A percentile compares a stretch with the other conserved stretches of the same genome.
Conservation (phyloP, 2,329 filamentous ascomycete genomes). For the Alternaria conjuncta region DNA sequence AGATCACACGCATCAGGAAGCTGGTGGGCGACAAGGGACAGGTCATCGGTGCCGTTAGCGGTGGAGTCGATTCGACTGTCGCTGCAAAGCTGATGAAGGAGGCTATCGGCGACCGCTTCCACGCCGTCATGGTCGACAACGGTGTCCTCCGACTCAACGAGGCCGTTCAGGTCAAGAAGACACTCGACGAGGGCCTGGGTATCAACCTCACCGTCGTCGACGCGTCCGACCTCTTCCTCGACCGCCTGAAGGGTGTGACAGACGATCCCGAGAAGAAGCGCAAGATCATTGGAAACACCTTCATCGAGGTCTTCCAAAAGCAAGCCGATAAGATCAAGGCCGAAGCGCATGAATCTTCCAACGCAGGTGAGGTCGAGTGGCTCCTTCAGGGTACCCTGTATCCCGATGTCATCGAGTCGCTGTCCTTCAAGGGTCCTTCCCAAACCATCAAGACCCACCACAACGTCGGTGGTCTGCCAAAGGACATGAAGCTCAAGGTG, state of each 20-base stretch:
- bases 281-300: slow-evolving; percentile 85
- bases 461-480: slow-evolving; percentile 73
- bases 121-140: slow-evolving; percentile 85
- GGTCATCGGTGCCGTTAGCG: slow-evolving; percentile 79
- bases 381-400: slow-evolving; percentile 89
- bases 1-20: slow-evolving; percentile 79
- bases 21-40: slow-evolving; percentile 83
- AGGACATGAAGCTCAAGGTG: slow-evolving; percentile 68
- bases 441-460: slow-evolving; percentile 78
- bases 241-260: slow-evolving; percentile 73
- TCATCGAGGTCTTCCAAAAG: slow-evolving; percentile 83
- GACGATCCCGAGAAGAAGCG: slow-evolving; percentile 84
- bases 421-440: slow-evolving; percentile 75
- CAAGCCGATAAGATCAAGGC: slow-evolving; percentile 78
- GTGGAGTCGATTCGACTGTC: slow-evolving; percentile 90
- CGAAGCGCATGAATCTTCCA: slow-evolving; percentile 68
- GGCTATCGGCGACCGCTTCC: slow-evolving; percentile 84
- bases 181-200: slow-evolving; percentile 76
- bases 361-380: slow-evolving; percentile 80
- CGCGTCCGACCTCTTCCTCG: slow-evolving; percentile 77
- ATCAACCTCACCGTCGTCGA: slow-evolving; percentile 92
- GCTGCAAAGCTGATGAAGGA: slow-evolving; percentile 84
- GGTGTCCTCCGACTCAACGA: slow-evolving; percentile 87
- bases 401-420: slow-evolving; percentile 73
- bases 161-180: slow-evolving; percentile 80